Evolutionary conservation across 192 early-diverging fungal species (phyloP).

Genomic region (Phlyctochytrium arcticum): DNA sequence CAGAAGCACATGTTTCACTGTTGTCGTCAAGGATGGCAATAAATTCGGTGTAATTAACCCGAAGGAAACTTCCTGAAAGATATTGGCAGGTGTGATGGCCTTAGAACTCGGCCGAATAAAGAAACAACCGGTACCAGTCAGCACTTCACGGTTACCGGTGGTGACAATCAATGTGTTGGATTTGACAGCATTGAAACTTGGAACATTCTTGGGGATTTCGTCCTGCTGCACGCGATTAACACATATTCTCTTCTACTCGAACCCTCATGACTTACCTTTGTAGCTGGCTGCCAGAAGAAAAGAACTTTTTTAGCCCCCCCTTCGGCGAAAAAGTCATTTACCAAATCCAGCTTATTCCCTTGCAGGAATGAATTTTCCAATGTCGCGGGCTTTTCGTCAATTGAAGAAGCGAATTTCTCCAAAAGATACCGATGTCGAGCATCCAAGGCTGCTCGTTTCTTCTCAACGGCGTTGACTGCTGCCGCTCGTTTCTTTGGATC

Average conservation of each 20-base stretch:
- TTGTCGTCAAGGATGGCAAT: conserved; percentile 52
- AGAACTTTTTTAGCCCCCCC: conserved; percentile 49
- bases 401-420: conserved; percentile 50
- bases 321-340: conserved; percentile 62
- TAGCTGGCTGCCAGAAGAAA: conserved; percentile 53
- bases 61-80: conserved; percentile 52
- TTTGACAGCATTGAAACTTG: background rate
- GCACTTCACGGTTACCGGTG: conserved; percentile 45
- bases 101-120: conserved; percentile 54
- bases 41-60: conserved; percentile 48
- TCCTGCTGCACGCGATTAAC: background rate
- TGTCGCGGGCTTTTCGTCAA: conserved; percentile 55
- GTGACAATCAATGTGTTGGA: conserved; percentile 44
- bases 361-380: conserved; percentile 53
- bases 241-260: background rate
- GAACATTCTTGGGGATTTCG: background rate
- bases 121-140: conserved; percentile 53
- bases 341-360: conserved; percentile 52
- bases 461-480: conserved; percentile 43
- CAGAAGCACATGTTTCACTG: conserved; percentile 58
- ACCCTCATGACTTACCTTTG: conserved; percentile 25
- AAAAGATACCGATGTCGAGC: conserved; percentile 52
- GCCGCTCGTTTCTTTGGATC: conserved; percentile 32
- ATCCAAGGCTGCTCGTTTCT: conserved; percentile 53
- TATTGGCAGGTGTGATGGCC: conserved; percentile 52